These are phyloP conservation scores for Colletotrichum sp. DNA, from an alignment of 2,329 filamentous ascomycete genomes.

Conservation along the genomic window DNA sequence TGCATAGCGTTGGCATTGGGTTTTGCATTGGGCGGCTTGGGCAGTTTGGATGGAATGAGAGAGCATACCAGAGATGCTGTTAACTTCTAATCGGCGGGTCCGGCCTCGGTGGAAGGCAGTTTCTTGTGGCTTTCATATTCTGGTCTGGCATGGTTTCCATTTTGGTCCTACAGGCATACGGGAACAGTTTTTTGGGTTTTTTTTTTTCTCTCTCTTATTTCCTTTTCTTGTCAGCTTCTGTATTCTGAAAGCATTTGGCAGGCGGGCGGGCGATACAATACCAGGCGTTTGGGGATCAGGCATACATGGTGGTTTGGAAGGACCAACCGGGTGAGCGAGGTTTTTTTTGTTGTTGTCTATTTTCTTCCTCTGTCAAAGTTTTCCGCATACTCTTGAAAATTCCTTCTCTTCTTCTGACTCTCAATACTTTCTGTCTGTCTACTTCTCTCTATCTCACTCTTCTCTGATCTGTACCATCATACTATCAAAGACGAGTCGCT, in stretches of 20 bases:
- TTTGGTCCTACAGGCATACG: conserved; percentile 3
- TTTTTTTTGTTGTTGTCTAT: conserved; percentile 5
- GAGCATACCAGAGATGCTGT: conserved; percentile 13
- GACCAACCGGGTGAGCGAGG: conserved; percentile 1
- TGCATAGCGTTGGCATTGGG: conserved; percentile 18
- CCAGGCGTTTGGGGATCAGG: conserved; percentile 19
- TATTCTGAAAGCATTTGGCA: conserved; percentile 15
- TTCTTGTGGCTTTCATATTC: background rate
- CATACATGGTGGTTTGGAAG: background rate
- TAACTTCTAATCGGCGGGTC: conserved; percentile 17
- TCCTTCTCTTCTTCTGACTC: conserved; percentile 1
- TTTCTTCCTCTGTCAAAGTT: background rate
- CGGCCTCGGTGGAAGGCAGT: background rate
- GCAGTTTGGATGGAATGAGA: conserved; percentile 1
- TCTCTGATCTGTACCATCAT: conserved; percentile 15
- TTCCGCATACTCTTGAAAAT: background rate
- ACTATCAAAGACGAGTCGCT: background rate
- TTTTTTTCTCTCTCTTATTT: background rate
- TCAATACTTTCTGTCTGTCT: conserved; percentile 7
- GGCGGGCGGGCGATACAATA: conserved; percentile 1
- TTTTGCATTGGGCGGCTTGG: conserved; percentile 13
- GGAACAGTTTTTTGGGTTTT: background rate
- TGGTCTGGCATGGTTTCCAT: background rate
- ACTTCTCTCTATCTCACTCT: conserved; percentile 5
- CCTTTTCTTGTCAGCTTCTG: background rate